Evolutionary conservation across 139 green algal genomes (phyloP), one percentile per base, ranked within the genome.

Genomic region (Protoeuglena noctilucae): DNA sequence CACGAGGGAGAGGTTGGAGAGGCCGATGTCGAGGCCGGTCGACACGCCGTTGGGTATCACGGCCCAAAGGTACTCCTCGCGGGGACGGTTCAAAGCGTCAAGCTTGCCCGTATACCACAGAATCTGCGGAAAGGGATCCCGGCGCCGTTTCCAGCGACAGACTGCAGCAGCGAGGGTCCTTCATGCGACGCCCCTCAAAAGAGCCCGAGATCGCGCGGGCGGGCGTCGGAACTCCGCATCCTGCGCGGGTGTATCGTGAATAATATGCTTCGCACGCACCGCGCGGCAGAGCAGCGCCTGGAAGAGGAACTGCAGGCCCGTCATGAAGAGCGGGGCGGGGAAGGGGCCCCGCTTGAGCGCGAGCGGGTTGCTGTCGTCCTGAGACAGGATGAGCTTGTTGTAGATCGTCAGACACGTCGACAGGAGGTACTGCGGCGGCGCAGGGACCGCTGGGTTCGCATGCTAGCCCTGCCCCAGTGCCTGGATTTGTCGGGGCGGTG

Each of bases 11-110:
- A 81, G 81, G 58, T 96, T 97, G 53, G 75, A 89, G 40, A 95
- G 77, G 47, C 80, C 88, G 40, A 96, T 94, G 68, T 96, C 88
- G 16, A 61, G 28, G 21, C 83, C 87, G 2, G 89, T 95, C 19
- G 70, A 75, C 1, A 83, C 30, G 45, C 85, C 85, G 59, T 94
- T 95, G 17, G 88, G 85, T 2, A 92, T 51, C n/a, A 95, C 81
- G 81, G 65, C 29, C 24, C 18, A 25, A 0, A 28, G 21, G 30
- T 52, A 54, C 50, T 45, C 25, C 19, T 34, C 18, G 23, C 18
- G 48, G 22, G 57, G 30, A 23, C 21, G 26, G 53, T 60, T 9
- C 45, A 51, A 3, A 29, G 48, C 25, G 30, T 34, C 23, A 27
- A 1, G n/a, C 21, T 18, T 2, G 34, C 14, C 21, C 29, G 28